A percentile compares a stretch with the other conserved stretches of the same genome.
These are phyloP conservation scores for Oryza meridionalis DNA, from an alignment of 176 grass and related monocot species.

Conservation along the genomic window DNA sequence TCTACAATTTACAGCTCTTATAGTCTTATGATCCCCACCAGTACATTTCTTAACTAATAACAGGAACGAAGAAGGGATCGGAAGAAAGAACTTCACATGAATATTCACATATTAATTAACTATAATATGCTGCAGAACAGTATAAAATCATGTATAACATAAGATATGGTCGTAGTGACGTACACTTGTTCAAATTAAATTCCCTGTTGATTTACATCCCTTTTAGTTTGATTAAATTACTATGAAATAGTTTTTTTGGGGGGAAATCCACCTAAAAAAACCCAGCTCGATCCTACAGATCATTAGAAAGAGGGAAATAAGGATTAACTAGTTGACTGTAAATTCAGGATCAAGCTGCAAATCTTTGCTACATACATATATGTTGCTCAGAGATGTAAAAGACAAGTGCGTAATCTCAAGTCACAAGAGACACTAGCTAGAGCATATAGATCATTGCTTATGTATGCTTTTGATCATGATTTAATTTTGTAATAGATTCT, in stretches of 20 bases:
- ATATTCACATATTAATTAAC: no score
- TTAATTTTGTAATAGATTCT: constrained; percentile 1
- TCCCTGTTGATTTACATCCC: not conserved
- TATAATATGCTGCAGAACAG: not conserved
- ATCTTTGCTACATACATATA: not conserved
- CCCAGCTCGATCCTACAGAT: not conserved
- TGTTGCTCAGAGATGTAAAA: not conserved
- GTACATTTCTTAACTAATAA: not conserved
- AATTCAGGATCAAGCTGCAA: not conserved
- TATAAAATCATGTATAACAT: not conserved
- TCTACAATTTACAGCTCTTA: not conserved
- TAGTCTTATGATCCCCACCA: not conserved
- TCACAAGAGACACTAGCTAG: no score
- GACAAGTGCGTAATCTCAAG: not conserved
- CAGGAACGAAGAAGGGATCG: not conserved
- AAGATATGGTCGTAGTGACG: not conserved
- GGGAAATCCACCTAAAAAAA: not conserved
- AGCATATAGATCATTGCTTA: no score
- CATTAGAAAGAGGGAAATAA: not conserved
- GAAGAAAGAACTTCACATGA: not conserved
- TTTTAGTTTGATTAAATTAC: not conserved
- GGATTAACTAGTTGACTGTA: no score
- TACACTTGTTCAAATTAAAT: not conserved
- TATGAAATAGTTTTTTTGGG: not conserved
- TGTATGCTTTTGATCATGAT: not conserved